These are phyloP conservation scores for Heliocybe sulcata DNA, from an alignment of 1,284 basidiomycete species.

Conservation along the genomic window DNA sequence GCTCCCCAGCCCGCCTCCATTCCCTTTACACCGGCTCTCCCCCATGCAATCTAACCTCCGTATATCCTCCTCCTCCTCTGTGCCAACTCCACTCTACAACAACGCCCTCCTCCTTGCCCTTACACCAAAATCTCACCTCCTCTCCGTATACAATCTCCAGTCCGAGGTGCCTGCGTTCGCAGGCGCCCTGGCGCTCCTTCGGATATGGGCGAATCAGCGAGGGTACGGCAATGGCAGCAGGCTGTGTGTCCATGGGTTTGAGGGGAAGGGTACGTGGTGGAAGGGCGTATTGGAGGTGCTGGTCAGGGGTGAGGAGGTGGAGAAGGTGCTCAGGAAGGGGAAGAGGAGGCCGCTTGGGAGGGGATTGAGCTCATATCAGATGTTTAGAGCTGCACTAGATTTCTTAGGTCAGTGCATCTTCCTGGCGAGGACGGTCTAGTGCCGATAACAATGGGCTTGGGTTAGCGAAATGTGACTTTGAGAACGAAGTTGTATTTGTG, in stretches of 20 bases:
- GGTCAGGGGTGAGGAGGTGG: constrained; percentile 60
- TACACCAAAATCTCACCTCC: constrained; percentile 59
- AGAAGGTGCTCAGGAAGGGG: constrained; percentile 21
- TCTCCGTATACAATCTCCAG: constrained; percentile 63
- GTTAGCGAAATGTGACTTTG: constrained; percentile 68
- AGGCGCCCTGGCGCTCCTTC: constrained; percentile 75
- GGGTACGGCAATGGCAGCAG: constrained; percentile 58
- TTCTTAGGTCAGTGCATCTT: constrained; percentile 51
- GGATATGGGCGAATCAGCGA: constrained; percentile 88
- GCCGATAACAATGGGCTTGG: too few relatives aligned
- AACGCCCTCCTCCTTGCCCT: constrained; percentile 63
- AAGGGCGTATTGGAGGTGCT: constrained; percentile 64
- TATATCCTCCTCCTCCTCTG: constrained; percentile 16
- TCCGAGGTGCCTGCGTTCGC: constrained; percentile 58
- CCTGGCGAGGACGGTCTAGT: neutral
- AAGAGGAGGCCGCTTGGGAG: constrained; percentile 55
- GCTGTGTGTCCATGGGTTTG: constrained; percentile 62
- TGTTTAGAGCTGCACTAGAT: constrained; percentile 78
- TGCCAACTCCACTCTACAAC: constrained; percentile 77
- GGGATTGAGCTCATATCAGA: constrained; percentile 81
- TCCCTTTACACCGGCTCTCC: constrained; percentile 63
- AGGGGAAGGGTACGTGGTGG: constrained; percentile 66
- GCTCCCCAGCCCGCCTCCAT: constrained; percentile 47
- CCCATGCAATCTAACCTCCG: constrained; percentile 75
- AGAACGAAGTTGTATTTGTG: constrained; percentile 56